These are phyloP conservation scores for Rhipidocladum racemiflorum DNA, from an alignment of 176 grass and related monocot genomes.

Conservation along the genomic window DNA sequence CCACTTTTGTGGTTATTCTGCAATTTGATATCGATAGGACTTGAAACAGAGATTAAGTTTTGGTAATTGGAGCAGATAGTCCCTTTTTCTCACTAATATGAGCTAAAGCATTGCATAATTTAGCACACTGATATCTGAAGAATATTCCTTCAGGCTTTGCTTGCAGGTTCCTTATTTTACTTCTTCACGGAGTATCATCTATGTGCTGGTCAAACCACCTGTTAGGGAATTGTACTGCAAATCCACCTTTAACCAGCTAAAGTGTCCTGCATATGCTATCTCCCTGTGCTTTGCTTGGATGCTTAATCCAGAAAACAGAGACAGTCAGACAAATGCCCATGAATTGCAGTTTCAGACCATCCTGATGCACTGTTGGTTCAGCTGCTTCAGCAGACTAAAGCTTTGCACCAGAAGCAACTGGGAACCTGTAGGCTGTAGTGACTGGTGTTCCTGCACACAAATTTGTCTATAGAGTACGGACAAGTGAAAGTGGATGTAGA, in stretches of 20 bases:
- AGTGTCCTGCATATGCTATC: background rate
- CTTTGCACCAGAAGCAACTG: background rate
- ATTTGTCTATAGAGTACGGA: background rate
- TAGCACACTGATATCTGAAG: background rate
- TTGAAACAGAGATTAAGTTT: background rate
- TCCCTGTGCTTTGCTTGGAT: constrained; percentile 46
- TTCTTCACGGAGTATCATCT: constrained; percentile 61
- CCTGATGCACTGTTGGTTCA: background rate
- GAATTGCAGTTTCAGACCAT: background rate
- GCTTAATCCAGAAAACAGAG: constrained; percentile 28
- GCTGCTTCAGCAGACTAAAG: background rate
- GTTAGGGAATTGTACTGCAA: constrained; percentile 23
- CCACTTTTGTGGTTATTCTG: background rate
- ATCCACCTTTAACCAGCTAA: background rate
- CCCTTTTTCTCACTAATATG: background rate
- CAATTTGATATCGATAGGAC: background rate
- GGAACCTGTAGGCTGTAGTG: background rate
- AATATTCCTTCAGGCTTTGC: background rate
- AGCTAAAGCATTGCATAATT: background rate
- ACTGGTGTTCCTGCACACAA: background rate
- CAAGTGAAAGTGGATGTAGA: background rate
- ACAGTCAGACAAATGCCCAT: background rate
- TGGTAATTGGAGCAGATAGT: background rate
- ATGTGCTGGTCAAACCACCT: constrained; percentile 55
- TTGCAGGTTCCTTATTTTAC: constrained; percentile 65